phyloP scores from a whole-genome alignment of 345 rosid genomes.

The Lepidium africanum region DNA sequence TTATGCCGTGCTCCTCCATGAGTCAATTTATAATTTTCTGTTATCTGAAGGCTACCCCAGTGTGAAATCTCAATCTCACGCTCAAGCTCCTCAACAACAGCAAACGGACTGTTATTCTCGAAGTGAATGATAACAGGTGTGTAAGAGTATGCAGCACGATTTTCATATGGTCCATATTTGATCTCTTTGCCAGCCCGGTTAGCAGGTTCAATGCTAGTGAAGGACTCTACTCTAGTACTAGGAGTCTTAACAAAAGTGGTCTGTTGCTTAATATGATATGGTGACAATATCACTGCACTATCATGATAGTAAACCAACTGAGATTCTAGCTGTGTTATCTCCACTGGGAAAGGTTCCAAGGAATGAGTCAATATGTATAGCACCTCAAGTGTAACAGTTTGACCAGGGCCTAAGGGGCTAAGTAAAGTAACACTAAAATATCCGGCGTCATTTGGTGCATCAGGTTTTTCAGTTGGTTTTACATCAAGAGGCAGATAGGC shows the following conservation, averaged over 20 bases:
- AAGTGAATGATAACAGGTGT: slow-evolving; percentile 76
- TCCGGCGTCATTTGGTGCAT: slow-evolving; percentile 64
- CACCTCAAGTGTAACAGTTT: slow-evolving; percentile 70
- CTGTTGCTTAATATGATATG: slow-evolving; percentile 74
- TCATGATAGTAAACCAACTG: slow-evolving; percentile 86
- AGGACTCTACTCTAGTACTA: slow-evolving; percentile 77
- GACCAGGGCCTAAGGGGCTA: slow-evolving; percentile 54
- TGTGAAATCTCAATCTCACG: slow-evolving; percentile 95
- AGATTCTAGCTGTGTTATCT: slow-evolving; percentile 88
- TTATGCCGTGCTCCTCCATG: slow-evolving; percentile 96
- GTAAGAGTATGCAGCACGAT: slow-evolving; percentile 58
- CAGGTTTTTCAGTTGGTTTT: slow-evolving; percentile 55
- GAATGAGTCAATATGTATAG: slow-evolving; percentile 73
- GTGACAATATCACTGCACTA: slow-evolving; percentile 68
- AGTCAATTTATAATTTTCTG: slow-evolving; percentile 76
- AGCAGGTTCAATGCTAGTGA: slow-evolving; percentile 77
- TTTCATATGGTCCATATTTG: slow-evolving; percentile 89
- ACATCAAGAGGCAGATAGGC: slow-evolving; percentile 51
- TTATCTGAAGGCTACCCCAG: slow-evolving; percentile 94
- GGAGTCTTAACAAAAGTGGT: slow-evolving; percentile 74
- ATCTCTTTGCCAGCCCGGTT: slow-evolving; percentile 65
- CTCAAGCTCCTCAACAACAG: slow-evolving; percentile 95
- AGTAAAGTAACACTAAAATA: slow-evolving; percentile 46
- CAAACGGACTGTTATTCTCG: slow-evolving; percentile 92
- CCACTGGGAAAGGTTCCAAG: slow-evolving; percentile 85